Base-by-base conservation (phyloP, 2,329 filamentous ascomycete species). In the Hypoxylon sp. region DNA sequence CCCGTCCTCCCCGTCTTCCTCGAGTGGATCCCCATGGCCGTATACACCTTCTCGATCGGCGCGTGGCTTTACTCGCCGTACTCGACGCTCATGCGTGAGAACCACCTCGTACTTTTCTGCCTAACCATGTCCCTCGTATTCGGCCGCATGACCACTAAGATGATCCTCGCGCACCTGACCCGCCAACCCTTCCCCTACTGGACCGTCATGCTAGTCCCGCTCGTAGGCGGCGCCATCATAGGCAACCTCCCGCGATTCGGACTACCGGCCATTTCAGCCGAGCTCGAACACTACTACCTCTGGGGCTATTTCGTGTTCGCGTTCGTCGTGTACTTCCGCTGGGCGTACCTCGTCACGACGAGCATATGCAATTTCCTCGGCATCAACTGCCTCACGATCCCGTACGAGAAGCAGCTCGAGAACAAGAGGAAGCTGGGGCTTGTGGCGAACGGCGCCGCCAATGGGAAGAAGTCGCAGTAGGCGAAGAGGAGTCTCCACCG, bases 71-170 rank as follows among this genome's bases (percentile, higher is more conserved):
- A 92, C 78, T 97, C 93, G 14, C 94, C 95, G 0, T 89, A 97
- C 83, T 97, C 94, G 65, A 90, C 88, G 10, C 82, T 99, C 38
- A 87, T 97, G 77, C 81, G 83, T 36, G 90, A 97, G 66, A 98
- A 98, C 82, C 92, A 96, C 76, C 87, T 99, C 1, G 90, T 97
- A 10, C 87, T 98, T 50, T 97, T 97, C 80, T 98, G 94, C 83
- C 82, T 97, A 66, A 97, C 93, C 65, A 92, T 98, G 85, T 92
- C 93, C n/a, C 94, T 98, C 75, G 96, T 98, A 65, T 98, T 99
- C 79, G 96, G 96, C 36, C 91, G 96, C 73, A 94, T 99, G 91
- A 98, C 96, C 0, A 99, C 96, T 41, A 99, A 98, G 84, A 98
- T 98, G 80, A 99, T 99, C 77, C 89, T 99, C 17, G 95, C 96